These are phyloP conservation scores for Gloeopeniophorella convolvens DNA, from an alignment of 768 basidiomycete species.

Conservation along the genomic window DNA sequence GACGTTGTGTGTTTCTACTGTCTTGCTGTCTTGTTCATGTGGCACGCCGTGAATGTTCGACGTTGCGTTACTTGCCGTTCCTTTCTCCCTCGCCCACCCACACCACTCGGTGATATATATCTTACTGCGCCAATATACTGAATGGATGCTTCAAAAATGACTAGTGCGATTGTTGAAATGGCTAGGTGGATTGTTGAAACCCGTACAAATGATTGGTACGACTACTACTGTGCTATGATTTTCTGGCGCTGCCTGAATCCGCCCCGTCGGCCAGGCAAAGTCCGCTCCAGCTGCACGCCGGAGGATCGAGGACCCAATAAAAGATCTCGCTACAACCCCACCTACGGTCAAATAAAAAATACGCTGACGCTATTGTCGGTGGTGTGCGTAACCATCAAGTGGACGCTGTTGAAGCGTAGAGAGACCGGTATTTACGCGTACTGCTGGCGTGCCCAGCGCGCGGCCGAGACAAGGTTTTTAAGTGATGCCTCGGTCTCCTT, in stretches of 20 bases:
- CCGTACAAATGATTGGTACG: slow-evolving; percentile 44
- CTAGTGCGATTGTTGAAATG: too few species aligned
- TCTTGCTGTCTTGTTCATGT: too few species aligned
- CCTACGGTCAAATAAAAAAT: slow-evolving; percentile 11
- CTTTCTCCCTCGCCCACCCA: not conserved
- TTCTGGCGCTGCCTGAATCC: slow-evolving; percentile 9
- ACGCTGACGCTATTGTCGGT: slow-evolving; percentile 20
- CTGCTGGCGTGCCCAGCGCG: slow-evolving; percentile 85
- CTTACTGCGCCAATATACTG: slow-evolving; percentile 4
- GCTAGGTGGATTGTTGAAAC: slow-evolving; percentile 72
- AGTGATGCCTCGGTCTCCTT: slow-evolving; percentile 93
- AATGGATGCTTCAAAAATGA: slow-evolving; percentile 4
- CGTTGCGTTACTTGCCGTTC: not conserved
- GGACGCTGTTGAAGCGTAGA: slow-evolving; percentile 91
- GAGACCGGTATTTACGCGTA: slow-evolving; percentile 54
- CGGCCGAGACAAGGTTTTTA: slow-evolving; percentile 81
- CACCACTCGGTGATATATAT: not conserved
- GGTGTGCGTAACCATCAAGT: slow-evolving; percentile 57
- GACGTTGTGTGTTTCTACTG: not conserved
- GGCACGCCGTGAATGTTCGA: too few species aligned
- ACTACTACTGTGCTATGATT: slow-evolving; percentile 3
- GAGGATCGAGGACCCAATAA: slow-evolving; percentile 6
- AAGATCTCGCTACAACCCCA: slow-evolving; percentile 19
- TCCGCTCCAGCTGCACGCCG: slow-evolving; percentile 18
- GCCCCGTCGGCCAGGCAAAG: slow-evolving; percentile 3